Conservation (phyloP, 1,284 basidiomycete genomes). For the Ustilago hordei region DNA sequence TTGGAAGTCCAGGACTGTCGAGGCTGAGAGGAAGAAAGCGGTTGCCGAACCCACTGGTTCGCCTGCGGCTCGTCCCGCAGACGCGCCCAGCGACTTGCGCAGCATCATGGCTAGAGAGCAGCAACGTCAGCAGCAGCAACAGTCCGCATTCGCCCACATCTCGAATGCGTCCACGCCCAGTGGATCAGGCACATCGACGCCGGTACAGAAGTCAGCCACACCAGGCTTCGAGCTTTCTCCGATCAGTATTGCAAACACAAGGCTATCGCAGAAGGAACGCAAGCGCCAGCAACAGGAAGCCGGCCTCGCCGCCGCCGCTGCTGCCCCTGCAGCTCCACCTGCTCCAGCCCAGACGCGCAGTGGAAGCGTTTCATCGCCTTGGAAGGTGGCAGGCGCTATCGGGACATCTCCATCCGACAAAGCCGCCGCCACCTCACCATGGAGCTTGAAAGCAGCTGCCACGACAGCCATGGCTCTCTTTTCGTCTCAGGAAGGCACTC, state of each 20-base stretch:
- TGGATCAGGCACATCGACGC: conserved; percentile 43
- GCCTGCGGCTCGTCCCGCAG: conserved; percentile 25
- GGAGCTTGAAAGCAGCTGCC: conserved; percentile 41
- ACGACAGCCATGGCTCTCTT: conserved; percentile 41
- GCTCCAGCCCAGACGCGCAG: conserved; percentile 18
- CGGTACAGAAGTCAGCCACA: conserved; percentile 21
- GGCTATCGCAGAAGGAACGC: conserved; percentile 65
- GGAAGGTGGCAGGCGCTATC: conserved; percentile 18
- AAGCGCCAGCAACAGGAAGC: conserved; percentile 59
- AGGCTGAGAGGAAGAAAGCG: conserved; percentile 69
- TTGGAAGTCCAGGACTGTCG: conserved; percentile 72
- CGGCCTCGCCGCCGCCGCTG: conserved; percentile 31
- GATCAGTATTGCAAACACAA: conserved; percentile 43
- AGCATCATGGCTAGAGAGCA: conserved; percentile 79
- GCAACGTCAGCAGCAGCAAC: conserved; percentile 44
- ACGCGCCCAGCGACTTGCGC: conserved; percentile 76
- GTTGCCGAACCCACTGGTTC: conserved; percentile 16
- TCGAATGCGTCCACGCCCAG: conserved; percentile 39
- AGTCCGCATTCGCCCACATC: conserved; percentile 5
- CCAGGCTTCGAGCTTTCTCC: conserved; percentile 37
- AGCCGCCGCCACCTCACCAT: conserved; percentile 24
- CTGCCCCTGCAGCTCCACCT: conserved; percentile 16
- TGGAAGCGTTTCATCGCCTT: conserved; percentile 41
- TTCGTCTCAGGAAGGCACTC: conserved; percentile 34
- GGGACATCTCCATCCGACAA: conserved; percentile 34